These are phyloP conservation scores for Magnusiomyces paraingens DNA, from an alignment of 1,139 yeast genomes.

Conservation along the genomic window DNA sequence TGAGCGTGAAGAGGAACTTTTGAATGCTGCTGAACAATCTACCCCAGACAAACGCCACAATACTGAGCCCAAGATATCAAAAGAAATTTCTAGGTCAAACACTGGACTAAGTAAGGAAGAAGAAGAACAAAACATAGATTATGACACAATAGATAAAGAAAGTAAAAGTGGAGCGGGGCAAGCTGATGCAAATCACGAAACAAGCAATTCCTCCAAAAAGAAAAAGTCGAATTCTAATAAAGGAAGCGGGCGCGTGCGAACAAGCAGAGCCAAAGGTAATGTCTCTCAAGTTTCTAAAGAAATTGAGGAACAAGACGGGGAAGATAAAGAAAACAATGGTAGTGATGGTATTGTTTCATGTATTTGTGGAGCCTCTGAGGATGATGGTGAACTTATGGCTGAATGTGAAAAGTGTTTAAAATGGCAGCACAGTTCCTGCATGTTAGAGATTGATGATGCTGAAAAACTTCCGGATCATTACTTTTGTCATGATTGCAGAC, in stretches of 20 bases:
- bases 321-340: conserved; percentile 16
- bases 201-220: conserved; percentile 2
- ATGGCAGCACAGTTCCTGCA: conserved; percentile 82
- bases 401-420: conserved; percentile 73
- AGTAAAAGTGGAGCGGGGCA: background rate
- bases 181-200: background rate
- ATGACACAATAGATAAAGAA: background rate
- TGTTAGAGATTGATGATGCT: conserved; percentile 46
- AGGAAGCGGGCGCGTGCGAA: background rate
- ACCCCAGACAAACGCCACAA: conserved; percentile 1
- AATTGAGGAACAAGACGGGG: conserved; percentile 8
- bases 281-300: background rate
- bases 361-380: conserved; percentile 57
- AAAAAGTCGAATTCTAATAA: conserved; percentile 1
- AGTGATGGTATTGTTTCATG: conserved; percentile 42
- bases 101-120: conserved; percentile 4
- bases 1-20: conserved; percentile 26
- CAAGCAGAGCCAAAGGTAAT: background rate
- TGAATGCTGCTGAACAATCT: conserved; percentile 15
- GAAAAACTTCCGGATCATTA: conserved; percentile 43
- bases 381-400: conserved; percentile 59
- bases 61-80: conserved; percentile 12
- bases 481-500: conserved; percentile 47
- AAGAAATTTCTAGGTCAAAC: background rate
- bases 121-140: background rate